Percentiles rank a stretch among this genome's conserved stretches.
Conservation (phyloP, 805 yeast genomes). For the Candida anglica region DNA sequence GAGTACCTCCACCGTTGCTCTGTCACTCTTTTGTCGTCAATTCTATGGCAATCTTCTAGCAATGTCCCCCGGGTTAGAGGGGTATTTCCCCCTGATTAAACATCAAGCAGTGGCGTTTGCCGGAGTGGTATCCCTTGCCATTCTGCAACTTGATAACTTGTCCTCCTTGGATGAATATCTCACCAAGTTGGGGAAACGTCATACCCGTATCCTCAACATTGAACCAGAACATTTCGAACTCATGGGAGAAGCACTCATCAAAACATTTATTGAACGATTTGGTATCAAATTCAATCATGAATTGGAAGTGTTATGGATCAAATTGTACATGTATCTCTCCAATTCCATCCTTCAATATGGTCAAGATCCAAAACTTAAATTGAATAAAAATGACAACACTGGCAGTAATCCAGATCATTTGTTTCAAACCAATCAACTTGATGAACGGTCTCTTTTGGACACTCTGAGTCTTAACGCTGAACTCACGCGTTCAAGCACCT, state of each 20-base stretch:
- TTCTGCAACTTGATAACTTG: constrained; percentile 60
- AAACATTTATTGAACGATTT: constrained; percentile 66
- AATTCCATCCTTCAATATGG: constrained; percentile 64
- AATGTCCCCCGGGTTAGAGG: constrained; percentile 58
- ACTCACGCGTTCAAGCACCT: too few relatives aligned
- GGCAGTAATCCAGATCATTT: not conserved
- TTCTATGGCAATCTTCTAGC: constrained; percentile 66
- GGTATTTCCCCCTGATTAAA: constrained; percentile 65
- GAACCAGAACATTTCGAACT: constrained; percentile 64
- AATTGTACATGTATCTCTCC: constrained; percentile 63
- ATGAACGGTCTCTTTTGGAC: not conserved
- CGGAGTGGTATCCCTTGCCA: constrained; percentile 68
- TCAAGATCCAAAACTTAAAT: constrained; percentile 41
- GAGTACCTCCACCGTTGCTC: constrained; percentile 20
- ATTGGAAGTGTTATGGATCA: constrained; percentile 67
- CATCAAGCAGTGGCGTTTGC: constrained; percentile 82
- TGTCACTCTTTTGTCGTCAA: constrained; percentile 68
- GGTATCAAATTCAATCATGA: constrained; percentile 50
- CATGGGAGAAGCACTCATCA: constrained; percentile 70
- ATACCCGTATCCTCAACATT: constrained; percentile 69
- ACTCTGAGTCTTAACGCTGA: constrained; percentile 1
- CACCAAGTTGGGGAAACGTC: constrained; percentile 65
- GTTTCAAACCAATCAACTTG: not conserved
- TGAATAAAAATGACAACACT: constrained; percentile 6
- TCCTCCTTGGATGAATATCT: constrained; percentile 55